phyloP scores from a whole-genome alignment of 176 grass and related monocot species.

The Puccinellia tenuiflora region DNA sequence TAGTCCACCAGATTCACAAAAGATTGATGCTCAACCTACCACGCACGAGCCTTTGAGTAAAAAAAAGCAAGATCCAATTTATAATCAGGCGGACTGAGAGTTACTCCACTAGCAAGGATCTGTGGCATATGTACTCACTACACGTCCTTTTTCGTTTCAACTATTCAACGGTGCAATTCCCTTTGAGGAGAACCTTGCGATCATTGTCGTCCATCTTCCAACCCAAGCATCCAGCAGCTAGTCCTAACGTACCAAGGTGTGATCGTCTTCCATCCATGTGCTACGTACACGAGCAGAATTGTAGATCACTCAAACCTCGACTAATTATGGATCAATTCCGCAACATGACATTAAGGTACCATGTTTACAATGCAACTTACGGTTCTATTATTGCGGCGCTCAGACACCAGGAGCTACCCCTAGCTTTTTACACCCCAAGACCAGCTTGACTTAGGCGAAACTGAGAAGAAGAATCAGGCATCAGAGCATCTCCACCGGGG shows the following conservation, averaged over 20 bases:
- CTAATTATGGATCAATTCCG: neutral
- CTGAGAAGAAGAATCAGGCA: too few relatives aligned
- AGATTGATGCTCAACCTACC: neutral
- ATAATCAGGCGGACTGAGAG: neutral
- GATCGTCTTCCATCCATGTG: neutral
- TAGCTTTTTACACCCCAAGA: too few relatives aligned
- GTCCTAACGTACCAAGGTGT: neutral
- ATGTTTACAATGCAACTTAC: neutral
- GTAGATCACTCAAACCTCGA: neutral
- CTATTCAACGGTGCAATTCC: neutral
- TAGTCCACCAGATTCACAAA: too few relatives aligned
- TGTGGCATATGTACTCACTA: neutral
- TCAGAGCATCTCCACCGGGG: too few relatives aligned
- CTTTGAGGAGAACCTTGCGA: neutral
- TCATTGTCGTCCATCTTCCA: neutral
- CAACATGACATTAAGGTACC: slow-evolving; percentile 4
- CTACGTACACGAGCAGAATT: neutral
- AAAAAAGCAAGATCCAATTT: neutral
- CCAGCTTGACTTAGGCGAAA: too few relatives aligned
- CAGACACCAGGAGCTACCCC: too few relatives aligned
- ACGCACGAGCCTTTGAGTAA: neutral
- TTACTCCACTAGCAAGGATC: too few relatives aligned
- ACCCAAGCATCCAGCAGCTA: neutral
- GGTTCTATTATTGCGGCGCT: too few relatives aligned
- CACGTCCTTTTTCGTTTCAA: neutral